Evolutionary conservation across 2,329 filamentous ascomycete genomes (phyloP).

Genomic region (Botrytis sinoallii): DNA sequence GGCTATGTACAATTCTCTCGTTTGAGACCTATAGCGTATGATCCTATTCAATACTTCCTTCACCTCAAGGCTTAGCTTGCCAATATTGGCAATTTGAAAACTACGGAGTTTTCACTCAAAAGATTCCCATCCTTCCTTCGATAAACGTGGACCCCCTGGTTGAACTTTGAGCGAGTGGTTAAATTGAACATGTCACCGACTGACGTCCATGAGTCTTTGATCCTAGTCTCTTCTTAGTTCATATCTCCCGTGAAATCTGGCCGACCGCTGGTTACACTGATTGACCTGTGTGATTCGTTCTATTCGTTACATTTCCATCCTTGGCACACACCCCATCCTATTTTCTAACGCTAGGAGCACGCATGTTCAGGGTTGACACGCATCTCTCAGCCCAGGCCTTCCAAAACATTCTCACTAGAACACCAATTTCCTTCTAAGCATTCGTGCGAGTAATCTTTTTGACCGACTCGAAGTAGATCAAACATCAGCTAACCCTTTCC

Average conservation of each 20-base stretch:
- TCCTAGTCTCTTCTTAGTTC: neutral
- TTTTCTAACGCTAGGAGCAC: slow-evolving; percentile 7
- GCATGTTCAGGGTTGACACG: slow-evolving; percentile 17
- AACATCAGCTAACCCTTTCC: neutral
- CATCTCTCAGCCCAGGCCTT: slow-evolving; percentile 12
- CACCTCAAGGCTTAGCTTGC: neutral
- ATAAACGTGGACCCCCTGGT: slow-evolving; percentile 17
- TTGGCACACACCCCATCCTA: slow-evolving; percentile 1
- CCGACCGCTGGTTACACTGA: slow-evolving; percentile 7
- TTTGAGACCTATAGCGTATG: neutral
- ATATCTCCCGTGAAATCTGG: slow-evolving; percentile 17
- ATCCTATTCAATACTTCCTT: neutral
- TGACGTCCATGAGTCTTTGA: neutral
- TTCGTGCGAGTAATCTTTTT: slow-evolving; percentile 5
- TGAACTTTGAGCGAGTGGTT: neutral
- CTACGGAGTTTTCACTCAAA: neutral
- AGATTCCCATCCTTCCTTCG: slow-evolving; percentile 13
- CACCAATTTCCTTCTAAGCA: slow-evolving; percentile 16
- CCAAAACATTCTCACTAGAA: slow-evolving; percentile 15
- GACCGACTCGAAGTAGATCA: neutral
- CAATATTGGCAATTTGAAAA: neutral
- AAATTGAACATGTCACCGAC: slow-evolving; percentile 7
- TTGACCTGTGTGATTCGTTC: slow-evolving; percentile 1
- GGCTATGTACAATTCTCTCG: neutral
- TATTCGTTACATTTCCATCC: slow-evolving; percentile 7